Evolutionary conservation across 768 basidiomycete genomes (phyloP).

Genomic region (Termitomyces sp.): DNA sequence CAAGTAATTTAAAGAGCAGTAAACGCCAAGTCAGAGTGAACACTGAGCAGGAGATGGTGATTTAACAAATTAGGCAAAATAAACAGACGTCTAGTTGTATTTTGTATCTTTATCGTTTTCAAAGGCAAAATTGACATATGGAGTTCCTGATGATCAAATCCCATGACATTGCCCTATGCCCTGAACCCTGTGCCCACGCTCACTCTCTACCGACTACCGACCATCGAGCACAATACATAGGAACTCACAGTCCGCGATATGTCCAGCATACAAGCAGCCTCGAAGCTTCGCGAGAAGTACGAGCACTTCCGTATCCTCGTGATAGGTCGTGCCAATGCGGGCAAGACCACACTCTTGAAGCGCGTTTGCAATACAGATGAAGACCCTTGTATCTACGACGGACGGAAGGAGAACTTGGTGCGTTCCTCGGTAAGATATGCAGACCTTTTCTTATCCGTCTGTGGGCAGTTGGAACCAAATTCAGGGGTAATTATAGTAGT

Average conservation of each 20-base stretch:
- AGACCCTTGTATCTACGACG: background rate
- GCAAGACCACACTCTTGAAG: slow-evolving; percentile 6
- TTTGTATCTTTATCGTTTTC: no score
- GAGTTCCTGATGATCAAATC: background rate
- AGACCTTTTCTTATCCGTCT: background rate
- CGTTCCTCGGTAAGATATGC: background rate
- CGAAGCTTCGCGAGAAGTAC: background rate
- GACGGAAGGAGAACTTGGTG: background rate
- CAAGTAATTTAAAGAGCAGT: no score
- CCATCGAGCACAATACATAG: no score
- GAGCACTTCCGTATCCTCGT: slow-evolving; percentile 9
- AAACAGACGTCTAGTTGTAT: background rate
- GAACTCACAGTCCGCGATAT: background rate
- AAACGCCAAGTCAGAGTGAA: no score
- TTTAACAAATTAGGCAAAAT: no score
- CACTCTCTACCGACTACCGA: no score
- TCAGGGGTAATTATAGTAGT: background rate
- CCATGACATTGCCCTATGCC: background rate
- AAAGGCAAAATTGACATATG: background rate
- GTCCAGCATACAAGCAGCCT: background rate
- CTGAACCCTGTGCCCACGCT: background rate
- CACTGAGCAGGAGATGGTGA: no score
- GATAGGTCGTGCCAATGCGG: slow-evolving; percentile 9
- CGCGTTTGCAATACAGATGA: background rate
- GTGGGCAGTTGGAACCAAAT: background rate